Evolutionary conservation across 2,329 filamentous ascomycete species (phyloP).

Genomic region (Ophiostoma sp.): DNA sequence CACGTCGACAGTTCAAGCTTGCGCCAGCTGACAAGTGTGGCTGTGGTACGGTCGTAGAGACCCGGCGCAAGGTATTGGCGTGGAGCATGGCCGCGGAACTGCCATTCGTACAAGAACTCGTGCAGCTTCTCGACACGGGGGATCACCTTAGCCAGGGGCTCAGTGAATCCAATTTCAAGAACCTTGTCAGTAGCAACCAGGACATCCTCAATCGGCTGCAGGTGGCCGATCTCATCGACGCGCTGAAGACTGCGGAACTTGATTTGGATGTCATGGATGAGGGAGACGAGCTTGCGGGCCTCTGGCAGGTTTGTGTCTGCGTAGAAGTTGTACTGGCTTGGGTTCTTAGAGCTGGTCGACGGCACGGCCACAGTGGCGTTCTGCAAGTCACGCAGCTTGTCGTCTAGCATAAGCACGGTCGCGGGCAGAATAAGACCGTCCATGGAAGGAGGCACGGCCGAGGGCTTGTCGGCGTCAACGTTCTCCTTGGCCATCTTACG

Average conservation of each 20-base stretch:
- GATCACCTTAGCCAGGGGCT: conserved; percentile 81
- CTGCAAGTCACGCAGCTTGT: conserved; percentile 42
- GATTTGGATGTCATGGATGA: conserved; percentile 63
- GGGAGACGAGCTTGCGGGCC: conserved; percentile 63
- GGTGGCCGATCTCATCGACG: conserved; percentile 62
- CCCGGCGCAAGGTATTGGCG: conserved; percentile 64
- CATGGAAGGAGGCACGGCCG: conserved; percentile 30
- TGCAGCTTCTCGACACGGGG: conserved; percentile 85
- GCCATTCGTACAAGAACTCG: conserved; percentile 84
- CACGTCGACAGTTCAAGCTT: conserved; percentile 88
- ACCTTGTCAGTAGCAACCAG: conserved; percentile 68
- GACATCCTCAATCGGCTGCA: conserved; percentile 74
- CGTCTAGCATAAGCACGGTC: conserved; percentile 59
- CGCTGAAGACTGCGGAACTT: conserved; percentile 68
- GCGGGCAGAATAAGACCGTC: conserved; percentile 59
- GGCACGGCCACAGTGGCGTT: conserved; percentile 11
- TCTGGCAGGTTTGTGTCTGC: conserved; percentile 71
- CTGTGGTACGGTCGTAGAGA: conserved; percentile 72
- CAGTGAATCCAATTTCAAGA: conserved; percentile 67
- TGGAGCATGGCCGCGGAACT: conserved; percentile 78
- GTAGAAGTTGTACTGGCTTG: conserved; percentile 76
- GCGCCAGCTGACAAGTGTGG: conserved; percentile 80
- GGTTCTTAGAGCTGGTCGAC: conserved; percentile 20
- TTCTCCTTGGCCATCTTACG: conserved; percentile 35
- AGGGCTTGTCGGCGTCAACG: conserved; percentile 14